Conservation (phyloP, 2,329 filamentous ascomycete species). For the Aspergillus piperis region DNA sequence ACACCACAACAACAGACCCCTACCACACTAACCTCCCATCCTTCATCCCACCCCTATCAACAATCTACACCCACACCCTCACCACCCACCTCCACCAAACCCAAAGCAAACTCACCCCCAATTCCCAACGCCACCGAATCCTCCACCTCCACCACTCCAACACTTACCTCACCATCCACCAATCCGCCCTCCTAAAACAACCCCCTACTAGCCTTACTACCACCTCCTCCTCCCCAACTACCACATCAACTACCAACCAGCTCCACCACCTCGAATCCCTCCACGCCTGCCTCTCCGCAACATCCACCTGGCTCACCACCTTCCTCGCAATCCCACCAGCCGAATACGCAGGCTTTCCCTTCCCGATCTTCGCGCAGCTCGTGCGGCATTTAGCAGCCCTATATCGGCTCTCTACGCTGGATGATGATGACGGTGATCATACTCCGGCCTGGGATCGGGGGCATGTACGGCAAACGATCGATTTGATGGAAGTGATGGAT, state of each 20-base stretch:
- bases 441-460: constrained; percentile 4
- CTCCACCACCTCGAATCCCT: constrained; percentile 3
- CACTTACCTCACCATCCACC: constrained; percentile 2
- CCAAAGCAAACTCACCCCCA: neutral
- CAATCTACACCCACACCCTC: constrained; percentile 9
- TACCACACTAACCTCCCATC: neutral
- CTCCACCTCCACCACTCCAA: constrained; percentile 12
- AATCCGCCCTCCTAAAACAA: constrained; percentile 1
- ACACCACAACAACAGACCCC: neutral
- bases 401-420: constrained; percentile 10
- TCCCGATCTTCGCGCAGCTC: constrained; percentile 10
- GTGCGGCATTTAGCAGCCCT: constrained; percentile 7
- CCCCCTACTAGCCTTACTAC: no score
- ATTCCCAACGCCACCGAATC: constrained; percentile 3
- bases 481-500: constrained; percentile 1
- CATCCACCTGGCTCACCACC: constrained; percentile 10
- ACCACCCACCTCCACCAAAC: neutral
- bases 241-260: neutral
- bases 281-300: constrained; percentile 8
- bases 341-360: constrained; percentile 9
- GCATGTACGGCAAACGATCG: neutral
- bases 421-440: neutral
- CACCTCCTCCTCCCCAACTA: no score
- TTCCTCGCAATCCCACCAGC: constrained; percentile 10
- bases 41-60: neutral